These are phyloP conservation scores for Lactarius trivialis DNA, from an alignment of 768 basidiomycete species.

Conservation along the genomic window DNA sequence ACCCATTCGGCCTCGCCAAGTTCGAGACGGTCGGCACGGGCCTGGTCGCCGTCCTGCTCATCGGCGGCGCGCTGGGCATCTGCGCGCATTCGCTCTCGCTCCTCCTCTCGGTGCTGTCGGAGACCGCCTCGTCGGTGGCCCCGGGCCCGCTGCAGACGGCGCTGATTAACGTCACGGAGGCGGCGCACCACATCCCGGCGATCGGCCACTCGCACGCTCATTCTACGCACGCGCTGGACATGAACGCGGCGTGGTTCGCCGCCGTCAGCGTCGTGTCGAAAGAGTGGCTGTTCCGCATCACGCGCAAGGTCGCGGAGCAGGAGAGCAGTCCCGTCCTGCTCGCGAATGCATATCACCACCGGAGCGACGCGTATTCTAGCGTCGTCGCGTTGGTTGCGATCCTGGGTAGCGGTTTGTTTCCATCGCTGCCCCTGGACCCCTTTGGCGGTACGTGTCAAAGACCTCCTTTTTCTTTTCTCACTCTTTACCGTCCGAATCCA, in stretches of 20 bases:
- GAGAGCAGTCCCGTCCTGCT: slow-evolving; percentile 87
- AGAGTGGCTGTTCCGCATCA: slow-evolving; percentile 89
- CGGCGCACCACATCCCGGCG: slow-evolving; percentile 48
- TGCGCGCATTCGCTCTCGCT: slow-evolving; percentile 88
- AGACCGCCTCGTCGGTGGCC: slow-evolving; percentile 56
- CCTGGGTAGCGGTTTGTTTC: slow-evolving; percentile 80
- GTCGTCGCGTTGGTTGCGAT: slow-evolving; percentile 89
- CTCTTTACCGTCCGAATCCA: slow-evolving; percentile 29
- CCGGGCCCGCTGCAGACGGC: slow-evolving; percentile 58
- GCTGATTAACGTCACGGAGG: slow-evolving; percentile 49
- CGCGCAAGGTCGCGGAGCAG: slow-evolving; percentile 82
- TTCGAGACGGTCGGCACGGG: slow-evolving; percentile 96
- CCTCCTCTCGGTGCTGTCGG: slow-evolving; percentile 64
- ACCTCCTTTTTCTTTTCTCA: neutral
- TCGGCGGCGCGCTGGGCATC: slow-evolving; percentile 77
- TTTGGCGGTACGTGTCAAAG: slow-evolving; percentile 65
- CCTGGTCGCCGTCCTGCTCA: slow-evolving; percentile 78
- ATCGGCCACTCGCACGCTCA: slow-evolving; percentile 46
- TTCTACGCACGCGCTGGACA: slow-evolving; percentile 60
- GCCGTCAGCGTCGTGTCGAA: slow-evolving; percentile 72
- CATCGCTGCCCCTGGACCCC: slow-evolving; percentile 84
- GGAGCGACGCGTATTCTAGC: slow-evolving; percentile 95
- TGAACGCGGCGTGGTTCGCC: slow-evolving; percentile 97
- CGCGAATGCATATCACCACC: slow-evolving; percentile 96
- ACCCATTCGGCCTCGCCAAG: slow-evolving; percentile 88